phyloP scores from a whole-genome alignment of 257 asterid species.

The Nicotiana knightiana region DNA sequence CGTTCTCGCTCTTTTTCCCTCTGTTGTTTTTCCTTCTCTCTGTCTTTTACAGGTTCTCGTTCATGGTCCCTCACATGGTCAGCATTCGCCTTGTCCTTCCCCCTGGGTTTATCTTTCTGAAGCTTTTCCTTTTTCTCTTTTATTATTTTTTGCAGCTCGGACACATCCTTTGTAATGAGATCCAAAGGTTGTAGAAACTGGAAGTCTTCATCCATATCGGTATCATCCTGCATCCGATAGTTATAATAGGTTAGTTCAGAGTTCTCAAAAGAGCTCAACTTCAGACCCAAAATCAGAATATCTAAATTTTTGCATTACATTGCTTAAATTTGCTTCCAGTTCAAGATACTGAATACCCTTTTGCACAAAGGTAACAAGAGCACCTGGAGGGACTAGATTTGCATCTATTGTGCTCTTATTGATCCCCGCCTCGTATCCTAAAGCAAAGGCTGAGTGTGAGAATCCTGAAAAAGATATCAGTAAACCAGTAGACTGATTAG shows the following conservation, averaged over 20 bases:
- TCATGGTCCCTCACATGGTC: slow-evolving; percentile 49
- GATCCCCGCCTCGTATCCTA: slow-evolving; percentile 86
- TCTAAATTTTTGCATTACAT: slow-evolving; percentile 33
- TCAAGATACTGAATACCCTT: slow-evolving; percentile 91
- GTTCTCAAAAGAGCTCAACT: slow-evolving; percentile 15
- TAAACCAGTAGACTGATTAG: not conserved
- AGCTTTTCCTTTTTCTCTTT: slow-evolving; percentile 66
- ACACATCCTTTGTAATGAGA: slow-evolving; percentile 76
- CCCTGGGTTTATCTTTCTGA: slow-evolving; percentile 47
- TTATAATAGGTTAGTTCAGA: slow-evolving; percentile 19
- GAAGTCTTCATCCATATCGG: slow-evolving; percentile 68
- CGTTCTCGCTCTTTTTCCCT: slow-evolving; percentile 54
- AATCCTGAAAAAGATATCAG: slow-evolving; percentile 52
- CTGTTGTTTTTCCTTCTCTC: slow-evolving; percentile 47
- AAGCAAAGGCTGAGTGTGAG: slow-evolving; percentile 68
- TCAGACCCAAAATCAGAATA: slow-evolving; percentile 15
- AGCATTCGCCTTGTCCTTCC: slow-evolving; percentile 46
- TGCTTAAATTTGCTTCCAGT: slow-evolving; percentile 67
- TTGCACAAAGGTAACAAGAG: slow-evolving; percentile 74
- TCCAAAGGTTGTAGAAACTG: slow-evolving; percentile 83
- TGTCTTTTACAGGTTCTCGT: slow-evolving; percentile 32
- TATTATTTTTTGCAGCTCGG: slow-evolving; percentile 63
- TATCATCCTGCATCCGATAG: slow-evolving; percentile 63
- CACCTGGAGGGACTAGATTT: slow-evolving; percentile 81
- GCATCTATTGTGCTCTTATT: slow-evolving; percentile 63